A percentile compares a stretch with the other conserved stretches of the same genome.
Conservation (phyloP, 495 filamentous ascomycete species). For the Lophium mytilinum region DNA sequence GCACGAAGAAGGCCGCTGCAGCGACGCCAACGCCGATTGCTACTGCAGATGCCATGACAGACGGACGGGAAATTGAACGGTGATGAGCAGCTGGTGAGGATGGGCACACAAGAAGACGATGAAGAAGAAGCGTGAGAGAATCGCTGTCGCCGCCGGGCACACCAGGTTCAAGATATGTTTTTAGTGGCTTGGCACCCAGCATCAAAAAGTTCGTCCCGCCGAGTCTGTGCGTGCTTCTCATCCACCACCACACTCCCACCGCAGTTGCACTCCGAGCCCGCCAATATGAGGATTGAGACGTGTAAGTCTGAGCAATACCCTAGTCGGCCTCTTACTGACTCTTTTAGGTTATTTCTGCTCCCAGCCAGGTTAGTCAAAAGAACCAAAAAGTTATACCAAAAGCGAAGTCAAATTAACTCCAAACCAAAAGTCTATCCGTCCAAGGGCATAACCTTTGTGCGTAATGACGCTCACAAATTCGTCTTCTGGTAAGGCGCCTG, state of each 20-base stretch:
- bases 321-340: too few species aligned
- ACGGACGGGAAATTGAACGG: neutral
- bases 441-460: slow-evolving; percentile 68
- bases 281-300: slow-evolving; percentile 60
- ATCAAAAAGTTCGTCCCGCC: slow-evolving; percentile 5
- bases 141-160: neutral
- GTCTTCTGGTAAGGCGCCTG: slow-evolving; percentile 46
- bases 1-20: slow-evolving; percentile 40
- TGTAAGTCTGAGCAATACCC: slow-evolving; percentile 35
- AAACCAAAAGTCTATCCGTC: neutral
- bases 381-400: too few species aligned
- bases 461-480: slow-evolving; percentile 70
- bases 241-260: slow-evolving; percentile 2
- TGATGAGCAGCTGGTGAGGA: too few species aligned
- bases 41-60: slow-evolving; percentile 63
- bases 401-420: too few species aligned
- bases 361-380: slow-evolving; percentile 27
- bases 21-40: slow-evolving; percentile 73
- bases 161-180: neutral
- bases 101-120: too few species aligned
- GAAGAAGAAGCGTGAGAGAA: neutral
- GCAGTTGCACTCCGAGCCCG: neutral
- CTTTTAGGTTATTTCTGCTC: slow-evolving; percentile 64
- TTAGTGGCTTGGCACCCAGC: slow-evolving; percentile 11
- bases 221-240: neutral